Conservation (phyloP, 2,329 filamentous ascomycete species). For the Colletotrichum chlorophyti region DNA sequence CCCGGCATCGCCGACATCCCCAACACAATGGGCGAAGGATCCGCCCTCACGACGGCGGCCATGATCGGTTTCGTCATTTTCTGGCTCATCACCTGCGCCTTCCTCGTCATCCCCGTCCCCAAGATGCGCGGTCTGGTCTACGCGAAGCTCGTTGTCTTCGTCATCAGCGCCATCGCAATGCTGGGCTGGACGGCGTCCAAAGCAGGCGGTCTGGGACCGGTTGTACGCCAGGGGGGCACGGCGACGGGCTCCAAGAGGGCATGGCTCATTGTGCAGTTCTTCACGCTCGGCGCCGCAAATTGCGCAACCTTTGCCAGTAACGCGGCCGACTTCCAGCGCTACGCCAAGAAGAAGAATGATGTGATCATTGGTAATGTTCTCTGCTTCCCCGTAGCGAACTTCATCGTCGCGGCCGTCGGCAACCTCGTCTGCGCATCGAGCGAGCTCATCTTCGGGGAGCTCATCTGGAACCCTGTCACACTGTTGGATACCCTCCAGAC, state of each 20-base stretch:
- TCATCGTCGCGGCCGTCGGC: conserved; percentile 46
- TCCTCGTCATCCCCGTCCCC: conserved; percentile 42
- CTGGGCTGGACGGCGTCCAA: conserved; percentile 69
- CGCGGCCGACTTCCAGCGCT: conserved; percentile 51
- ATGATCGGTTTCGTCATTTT: conserved; percentile 51
- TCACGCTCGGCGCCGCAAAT: conserved; percentile 43
- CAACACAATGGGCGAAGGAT: conserved; percentile 46
- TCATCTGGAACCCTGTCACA: conserved; percentile 35
- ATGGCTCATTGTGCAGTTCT: conserved; percentile 45
- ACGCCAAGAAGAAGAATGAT: conserved; percentile 46
- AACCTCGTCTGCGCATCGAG: conserved; percentile 43
- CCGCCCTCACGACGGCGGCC: conserved; percentile 45
- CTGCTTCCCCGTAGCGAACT: conserved; percentile 47
- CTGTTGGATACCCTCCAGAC: conserved; percentile 43
- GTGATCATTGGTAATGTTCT: conserved; percentile 47
- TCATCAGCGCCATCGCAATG: conserved; percentile 46
- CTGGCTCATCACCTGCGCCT: conserved; percentile 47
- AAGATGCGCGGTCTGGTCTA: conserved; percentile 30
- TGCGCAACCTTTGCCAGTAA: conserved; percentile 47
- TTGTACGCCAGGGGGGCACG: conserved; percentile 70
- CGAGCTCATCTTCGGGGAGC: conserved; percentile 31
- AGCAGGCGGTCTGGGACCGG: conserved; percentile 70
- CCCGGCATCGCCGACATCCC: conserved; percentile 46
- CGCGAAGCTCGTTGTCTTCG: conserved; percentile 41
- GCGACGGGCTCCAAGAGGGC: conserved; percentile 49